phyloP scores from a whole-genome alignment of 208 protist species.

The Phytomonas sp. region DNA sequence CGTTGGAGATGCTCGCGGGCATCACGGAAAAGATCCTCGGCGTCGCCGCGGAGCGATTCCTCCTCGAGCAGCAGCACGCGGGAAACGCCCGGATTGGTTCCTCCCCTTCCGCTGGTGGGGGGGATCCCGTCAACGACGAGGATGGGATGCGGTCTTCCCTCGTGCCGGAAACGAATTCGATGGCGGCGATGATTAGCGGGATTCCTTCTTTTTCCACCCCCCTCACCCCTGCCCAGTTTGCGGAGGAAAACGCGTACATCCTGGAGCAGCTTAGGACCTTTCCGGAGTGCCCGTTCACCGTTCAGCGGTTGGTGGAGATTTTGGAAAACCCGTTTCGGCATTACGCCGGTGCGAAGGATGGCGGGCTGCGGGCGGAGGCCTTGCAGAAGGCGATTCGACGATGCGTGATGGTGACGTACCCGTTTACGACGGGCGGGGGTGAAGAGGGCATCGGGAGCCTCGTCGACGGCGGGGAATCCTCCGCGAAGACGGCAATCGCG shows the following conservation, averaged over 20 bases:
- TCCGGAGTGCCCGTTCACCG: conserved; percentile 62
- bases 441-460: no score
- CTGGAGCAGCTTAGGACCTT: conserved; percentile 56
- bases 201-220: conserved; percentile 7
- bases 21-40: conserved; percentile 43
- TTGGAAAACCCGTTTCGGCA: conserved; percentile 40
- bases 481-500: no score
- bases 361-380: conserved; percentile 43
- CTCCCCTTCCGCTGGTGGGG: not conserved
- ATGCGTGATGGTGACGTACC: conserved; percentile 63
- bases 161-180: not conserved
- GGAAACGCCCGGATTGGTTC: not conserved
- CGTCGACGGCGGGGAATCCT: no score
- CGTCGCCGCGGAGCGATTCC: not conserved
- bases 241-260: conserved; percentile 75
- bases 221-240: conserved; percentile 37
- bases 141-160: not conserved
- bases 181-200: not conserved
- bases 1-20: conserved; percentile 17
- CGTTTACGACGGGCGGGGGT: no score
- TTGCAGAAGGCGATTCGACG: conserved; percentile 65
- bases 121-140: not conserved
- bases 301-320: conserved; percentile 63
- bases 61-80: not conserved
- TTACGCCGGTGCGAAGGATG: conserved; percentile 18